These are phyloP conservation scores for Cyberlindnera euphorbiiphila DNA, from an alignment of 805 yeast genomes.

Conservation along the genomic window DNA sequence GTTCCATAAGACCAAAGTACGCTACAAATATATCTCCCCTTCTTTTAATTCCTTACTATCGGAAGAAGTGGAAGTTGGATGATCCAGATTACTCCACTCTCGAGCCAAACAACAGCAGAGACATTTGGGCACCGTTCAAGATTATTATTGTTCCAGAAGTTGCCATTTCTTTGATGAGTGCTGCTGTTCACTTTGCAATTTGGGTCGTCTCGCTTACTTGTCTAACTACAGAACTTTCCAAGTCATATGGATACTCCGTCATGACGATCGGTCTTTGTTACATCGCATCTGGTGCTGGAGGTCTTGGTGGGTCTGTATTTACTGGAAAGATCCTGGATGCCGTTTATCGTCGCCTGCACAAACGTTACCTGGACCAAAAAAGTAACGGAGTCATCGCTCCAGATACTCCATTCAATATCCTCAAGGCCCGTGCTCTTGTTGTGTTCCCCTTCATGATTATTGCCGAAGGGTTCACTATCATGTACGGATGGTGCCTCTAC, in stretches of 20 bases:
- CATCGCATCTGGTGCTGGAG: conserved; percentile 69
- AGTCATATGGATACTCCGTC: conserved; percentile 47
- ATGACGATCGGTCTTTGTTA: conserved; percentile 69
- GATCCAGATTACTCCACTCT: conserved; percentile 32
- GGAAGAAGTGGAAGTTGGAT: conserved; percentile 26
- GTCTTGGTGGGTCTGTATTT: conserved; percentile 54
- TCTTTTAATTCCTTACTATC: conserved; percentile 21
- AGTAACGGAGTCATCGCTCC: conserved; percentile 22
- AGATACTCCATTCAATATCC: conserved; percentile 44
- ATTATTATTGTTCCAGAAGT: conserved; percentile 45
- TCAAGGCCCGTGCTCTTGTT: conserved; percentile 49
- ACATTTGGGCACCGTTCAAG: conserved; percentile 37
- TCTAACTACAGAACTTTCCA: conserved; percentile 50
- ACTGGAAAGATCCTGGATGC: conserved; percentile 57
- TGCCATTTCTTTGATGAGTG: conserved; percentile 46
- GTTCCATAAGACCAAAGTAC: conserved; percentile 51
- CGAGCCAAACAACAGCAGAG: conserved; percentile 22
- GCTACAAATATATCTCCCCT: conserved; percentile 43
- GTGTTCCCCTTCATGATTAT: conserved; percentile 41
- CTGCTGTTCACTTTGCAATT: conserved; percentile 58
- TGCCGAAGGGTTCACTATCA: conserved; percentile 38
- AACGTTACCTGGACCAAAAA: conserved; percentile 20
- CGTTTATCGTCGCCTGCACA: conserved; percentile 30
- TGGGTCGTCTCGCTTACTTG: conserved; percentile 73
- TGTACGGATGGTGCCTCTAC: conserved; percentile 77